Evolutionary conservation across 2,329 filamentous ascomycete genomes (phyloP).

Genomic region (Penicillium griseofulvum): DNA sequence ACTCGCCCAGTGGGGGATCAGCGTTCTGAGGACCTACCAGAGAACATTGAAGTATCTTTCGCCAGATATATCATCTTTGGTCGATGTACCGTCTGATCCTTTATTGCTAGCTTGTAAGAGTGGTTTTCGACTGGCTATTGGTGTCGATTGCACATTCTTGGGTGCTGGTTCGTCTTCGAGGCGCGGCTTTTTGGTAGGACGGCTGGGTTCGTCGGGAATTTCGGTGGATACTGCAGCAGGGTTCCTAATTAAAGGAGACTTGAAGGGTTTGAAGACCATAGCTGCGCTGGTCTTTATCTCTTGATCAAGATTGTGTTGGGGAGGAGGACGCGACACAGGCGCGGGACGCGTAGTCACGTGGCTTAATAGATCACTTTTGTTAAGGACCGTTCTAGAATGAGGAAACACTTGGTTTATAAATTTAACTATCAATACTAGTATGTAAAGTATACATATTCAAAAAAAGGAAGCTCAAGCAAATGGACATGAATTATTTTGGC

Average conservation of each 20-base stretch:
- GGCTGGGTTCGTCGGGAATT: constrained; percentile 8
- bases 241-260: constrained; percentile 44
- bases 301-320: background rate
- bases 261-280: constrained; percentile 49
- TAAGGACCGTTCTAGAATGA: background rate
- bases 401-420: background rate
- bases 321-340: constrained; percentile 14
- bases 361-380: background rate
- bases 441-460: too few species aligned
- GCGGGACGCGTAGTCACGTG: constrained; percentile 26
- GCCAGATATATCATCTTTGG: constrained; percentile 12
- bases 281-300: constrained; percentile 4
- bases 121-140: constrained; percentile 27
- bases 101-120: constrained; percentile 33
- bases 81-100: constrained; percentile 11
- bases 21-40: constrained; percentile 36
- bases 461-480: too few species aligned
- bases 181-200: constrained; percentile 39
- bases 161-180: constrained; percentile 18
- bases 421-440: background rate
- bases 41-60: constrained; percentile 49
- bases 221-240: constrained; percentile 5
- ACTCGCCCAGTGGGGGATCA: background rate
- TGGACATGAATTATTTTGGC: constrained; percentile 4
- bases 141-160: constrained; percentile 8